Base-by-base conservation (phyloP, 192 early-diverging fungal genomes). In the Coemansia sp. region DNA sequence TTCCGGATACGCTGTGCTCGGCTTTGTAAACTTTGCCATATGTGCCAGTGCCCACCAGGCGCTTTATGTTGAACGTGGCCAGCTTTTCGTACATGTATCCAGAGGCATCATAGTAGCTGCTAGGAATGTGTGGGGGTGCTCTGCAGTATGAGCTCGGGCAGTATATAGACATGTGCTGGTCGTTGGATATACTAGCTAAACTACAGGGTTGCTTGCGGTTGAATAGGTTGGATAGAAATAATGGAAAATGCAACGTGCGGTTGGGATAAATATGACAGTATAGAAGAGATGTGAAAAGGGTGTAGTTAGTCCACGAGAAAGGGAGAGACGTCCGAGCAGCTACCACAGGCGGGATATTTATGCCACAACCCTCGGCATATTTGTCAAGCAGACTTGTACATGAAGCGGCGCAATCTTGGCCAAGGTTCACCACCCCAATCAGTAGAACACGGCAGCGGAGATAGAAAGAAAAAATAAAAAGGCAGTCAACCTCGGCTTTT, bases 21-120 rank as follows among this genome's bases (percentile, higher is more conserved):
- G 76, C 75, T 55, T 73, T 60, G 56, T 41, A 76, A 7, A 83
- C 82, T 51, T 73, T 75, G 54, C 82, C 75, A 53, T 75, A 83
- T 2, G 82, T 66, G 12, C 82, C 82, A 19, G 66, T 72, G 19
- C 76, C 82, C 4, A 79, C 60, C 0, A 66, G 63, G 19, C 55
- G 55, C 55, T 37, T 57, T 12, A 57, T n/a, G 9, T 29, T 37
- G 55, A 57, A 57, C 6, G 55, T 21, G 4, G 55, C 15, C 12
- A 57, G 55, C 55, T 57, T 57, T 37, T 57, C 55, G 15, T 57
- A 57, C 29, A 37, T 57, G 55, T 21, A 17, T 7, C n/a, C 29
- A 32, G 29, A 21, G 5, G 55, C 17, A 17, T 57, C 35, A 17
- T 57, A 37, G 19, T 57, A 57, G 29, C 55, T 37, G 19, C 17